Base-by-base conservation (phyloP, 2,329 filamentous ascomycete genomes). In the Penicillium sp. region DNA sequence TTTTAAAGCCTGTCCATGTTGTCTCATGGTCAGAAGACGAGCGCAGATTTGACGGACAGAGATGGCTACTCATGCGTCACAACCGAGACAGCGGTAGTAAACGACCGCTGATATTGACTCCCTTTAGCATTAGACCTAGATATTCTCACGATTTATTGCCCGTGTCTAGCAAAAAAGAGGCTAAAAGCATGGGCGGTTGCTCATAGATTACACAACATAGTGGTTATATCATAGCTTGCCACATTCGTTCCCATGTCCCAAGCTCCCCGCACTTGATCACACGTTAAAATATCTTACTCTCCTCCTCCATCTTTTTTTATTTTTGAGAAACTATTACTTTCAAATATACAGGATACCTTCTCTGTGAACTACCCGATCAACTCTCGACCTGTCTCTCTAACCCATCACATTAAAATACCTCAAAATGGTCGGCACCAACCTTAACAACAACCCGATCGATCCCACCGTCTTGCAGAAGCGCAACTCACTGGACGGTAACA, bases 161-260 rank as follows among this genome's bases (percentile, higher is more conserved):
- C 5, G 20, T n/a, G 1, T 11, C 9, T n/a, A 41, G n/a, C 13
- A 24, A n/a, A 4, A 27, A 9, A 1, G 13, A 16, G 27, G 9
- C 27, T 28, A 10, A 10, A 41, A 11, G 8, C 14, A 41, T 27
- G 24, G 9, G 13, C 13, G 16, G 28, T 31, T 39, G 28, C 20
- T 43, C 39, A 41, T 41, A n/a, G 39, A 22, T 41, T 10, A 27
- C 27, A 22, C 27, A 39, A 31, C 28, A 20, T 10, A 58, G 51
- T 59, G 49, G 57, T 57, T 55, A 57, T 46, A 55, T 59, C 52
- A 59, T 55, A 55, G 24, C 50, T 57, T 43, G 56, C 56, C 56
- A 59, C 56, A 9, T 33, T 33, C 49, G 27, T 27, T 39, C 27
- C 43, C 36, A 51, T 44, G 44, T 46, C 30, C 39, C 44, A 42